phyloP scores from a whole-genome alignment of 164 flowering plant genomes.

The Aristolochia fimbriata region DNA sequence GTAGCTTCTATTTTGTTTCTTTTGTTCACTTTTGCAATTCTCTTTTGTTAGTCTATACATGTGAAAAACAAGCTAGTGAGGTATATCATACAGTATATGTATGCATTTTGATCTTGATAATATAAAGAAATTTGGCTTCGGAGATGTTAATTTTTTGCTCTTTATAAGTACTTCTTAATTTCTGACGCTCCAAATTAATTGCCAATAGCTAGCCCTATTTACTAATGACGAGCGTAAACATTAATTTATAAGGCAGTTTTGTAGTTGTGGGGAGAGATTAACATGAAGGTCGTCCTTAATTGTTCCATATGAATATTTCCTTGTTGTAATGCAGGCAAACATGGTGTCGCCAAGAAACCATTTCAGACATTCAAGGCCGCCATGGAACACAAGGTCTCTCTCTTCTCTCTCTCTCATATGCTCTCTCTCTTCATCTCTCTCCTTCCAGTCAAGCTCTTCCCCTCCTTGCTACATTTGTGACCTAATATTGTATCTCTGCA shows the following conservation, averaged over 20 bases:
- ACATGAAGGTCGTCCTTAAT: neutral
- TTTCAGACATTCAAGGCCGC: neutral
- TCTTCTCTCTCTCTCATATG: conserved; percentile 3
- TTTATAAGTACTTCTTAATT: too few relatives aligned
- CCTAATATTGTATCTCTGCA: too few relatives aligned
- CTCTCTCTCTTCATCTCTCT: neutral
- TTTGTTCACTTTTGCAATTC: neutral
- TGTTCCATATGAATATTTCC: conserved; percentile 8
- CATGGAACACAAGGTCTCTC: conserved; percentile 11
- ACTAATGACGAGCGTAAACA: too few relatives aligned
- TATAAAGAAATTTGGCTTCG: conserved; percentile 6
- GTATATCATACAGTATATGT: conserved; percentile 24
- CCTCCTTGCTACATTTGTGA: too few relatives aligned
- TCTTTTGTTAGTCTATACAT: conserved; percentile 10
- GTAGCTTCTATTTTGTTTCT: conserved; percentile 1
- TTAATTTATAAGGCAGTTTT: neutral
- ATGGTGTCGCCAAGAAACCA: conserved; percentile 2
- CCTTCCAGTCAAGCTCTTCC: too few relatives aligned
- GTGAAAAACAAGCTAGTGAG: conserved; percentile 9
- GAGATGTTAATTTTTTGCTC: neutral
- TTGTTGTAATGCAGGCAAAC: conserved; percentile 12
- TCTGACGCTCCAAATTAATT: too few relatives aligned
- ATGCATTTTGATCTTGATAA: conserved; percentile 14
- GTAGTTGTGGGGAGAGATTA: neutral
- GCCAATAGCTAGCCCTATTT: too few relatives aligned